Conservation (phyloP, 1,284 basidiomycete species). For the Marasmius sp. region DNA sequence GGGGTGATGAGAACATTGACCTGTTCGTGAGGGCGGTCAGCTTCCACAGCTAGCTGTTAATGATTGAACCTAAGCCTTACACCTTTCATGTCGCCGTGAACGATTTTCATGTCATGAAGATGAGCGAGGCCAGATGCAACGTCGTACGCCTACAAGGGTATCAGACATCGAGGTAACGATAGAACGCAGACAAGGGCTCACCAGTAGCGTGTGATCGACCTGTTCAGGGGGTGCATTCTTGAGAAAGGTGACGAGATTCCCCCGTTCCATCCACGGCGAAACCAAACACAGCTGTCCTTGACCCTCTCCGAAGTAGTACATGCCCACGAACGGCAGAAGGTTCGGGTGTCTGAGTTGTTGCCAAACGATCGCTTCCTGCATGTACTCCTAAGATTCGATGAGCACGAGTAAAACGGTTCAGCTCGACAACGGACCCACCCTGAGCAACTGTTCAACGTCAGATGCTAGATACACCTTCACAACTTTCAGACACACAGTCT, state of each 20-base stretch:
- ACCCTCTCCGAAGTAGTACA: not conserved
- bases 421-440: too few species aligned
- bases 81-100: constrained; percentile 39
- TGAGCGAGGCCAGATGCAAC: constrained; percentile 32
- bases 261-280: constrained; percentile 34
- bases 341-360: not conserved
- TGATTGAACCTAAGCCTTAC: constrained; percentile 22
- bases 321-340: not conserved
- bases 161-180: not conserved
- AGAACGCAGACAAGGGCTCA: constrained; percentile 11
- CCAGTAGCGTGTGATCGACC: constrained; percentile 22
- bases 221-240: constrained; percentile 5
- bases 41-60: not conserved
- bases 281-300: not conserved
- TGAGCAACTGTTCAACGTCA: too few species aligned
- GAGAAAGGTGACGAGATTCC: constrained; percentile 30
- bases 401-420: too few species aligned
- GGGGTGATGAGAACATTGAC: not conserved
- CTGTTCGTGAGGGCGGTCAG: not conserved
- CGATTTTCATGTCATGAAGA: constrained; percentile 30
- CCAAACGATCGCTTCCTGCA: constrained; percentile 1
- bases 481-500: too few species aligned
- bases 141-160: constrained; percentile 21
- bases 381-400: not conserved
- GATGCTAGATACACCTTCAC: too few species aligned